Percentiles rank a stretch among this genome's conserved stretches.
These are phyloP conservation scores for Borovskyia barvae DNA, from an alignment of 208 protist species.

Conservation along the genomic window DNA sequence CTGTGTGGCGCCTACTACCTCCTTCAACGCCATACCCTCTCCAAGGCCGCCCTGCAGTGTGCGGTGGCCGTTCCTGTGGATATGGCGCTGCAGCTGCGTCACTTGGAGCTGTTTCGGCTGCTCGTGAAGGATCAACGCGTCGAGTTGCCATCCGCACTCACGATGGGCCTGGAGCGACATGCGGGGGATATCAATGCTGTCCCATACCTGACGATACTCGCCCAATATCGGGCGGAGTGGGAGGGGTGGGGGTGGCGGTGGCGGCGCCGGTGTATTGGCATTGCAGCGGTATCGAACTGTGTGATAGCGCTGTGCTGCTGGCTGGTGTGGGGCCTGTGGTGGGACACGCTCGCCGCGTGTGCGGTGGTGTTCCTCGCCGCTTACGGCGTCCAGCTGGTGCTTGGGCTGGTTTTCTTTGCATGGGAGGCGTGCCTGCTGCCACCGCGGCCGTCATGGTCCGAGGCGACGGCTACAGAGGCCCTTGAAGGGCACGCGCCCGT, in stretches of 20 bases:
- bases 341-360: background rate
- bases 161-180: constrained; percentile 26
- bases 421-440: constrained; percentile 3
- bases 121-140: constrained; percentile 30
- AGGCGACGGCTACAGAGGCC: background rate
- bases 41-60: constrained; percentile 7
- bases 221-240: constrained; percentile 25
- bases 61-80: constrained; percentile 26
- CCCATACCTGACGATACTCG: constrained; percentile 29
- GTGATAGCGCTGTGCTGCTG: constrained; percentile 22
- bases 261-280: constrained; percentile 27
- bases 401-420: constrained; percentile 1
- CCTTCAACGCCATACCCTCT: constrained; percentile 22
- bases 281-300: background rate
- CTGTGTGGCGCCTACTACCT: constrained; percentile 24
- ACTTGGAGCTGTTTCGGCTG: constrained; percentile 20
- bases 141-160: constrained; percentile 20
- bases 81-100: constrained; percentile 18
- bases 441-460: background rate
- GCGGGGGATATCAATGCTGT: constrained; percentile 14
- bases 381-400: constrained; percentile 6
- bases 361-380: constrained; percentile 10
- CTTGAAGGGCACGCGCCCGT: background rate
- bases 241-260: constrained; percentile 41
- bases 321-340: constrained; percentile 11